Evolutionary conservation across 345 rosid genomes (phyloP).

Genomic region (Salix arbutifolia): DNA sequence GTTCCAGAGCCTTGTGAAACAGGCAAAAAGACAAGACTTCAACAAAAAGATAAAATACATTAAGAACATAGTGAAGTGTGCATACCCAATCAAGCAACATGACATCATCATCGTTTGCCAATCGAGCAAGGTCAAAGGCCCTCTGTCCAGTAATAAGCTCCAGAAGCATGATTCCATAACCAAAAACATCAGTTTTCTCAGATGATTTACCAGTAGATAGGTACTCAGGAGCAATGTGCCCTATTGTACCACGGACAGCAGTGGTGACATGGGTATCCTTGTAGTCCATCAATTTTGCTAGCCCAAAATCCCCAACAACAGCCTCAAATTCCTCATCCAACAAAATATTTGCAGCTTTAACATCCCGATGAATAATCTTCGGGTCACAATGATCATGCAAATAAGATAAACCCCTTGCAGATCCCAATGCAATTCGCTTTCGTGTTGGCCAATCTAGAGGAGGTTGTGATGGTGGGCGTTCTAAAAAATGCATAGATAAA

Average conservation of each 20-base stretch:
- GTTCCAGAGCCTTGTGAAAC: too few relatives aligned
- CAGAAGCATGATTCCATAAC: constrained; percentile 93
- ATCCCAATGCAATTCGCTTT: constrained; percentile 82
- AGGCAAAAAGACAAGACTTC: background rate
- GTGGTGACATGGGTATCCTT: constrained; percentile 98
- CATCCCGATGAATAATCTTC: constrained; percentile 95
- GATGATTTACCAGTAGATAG: constrained; percentile 95
- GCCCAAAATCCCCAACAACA: constrained; percentile 94
- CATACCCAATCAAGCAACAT: constrained; percentile 98
- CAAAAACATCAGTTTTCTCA: constrained; percentile 95
- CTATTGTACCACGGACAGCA: constrained; percentile 94
- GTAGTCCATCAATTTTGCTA: constrained; percentile 97
- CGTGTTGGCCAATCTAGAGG: constrained; percentile 93
- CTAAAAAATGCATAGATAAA: constrained; percentile 30
- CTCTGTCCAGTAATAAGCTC: constrained; percentile 96
- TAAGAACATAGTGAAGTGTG: background rate
- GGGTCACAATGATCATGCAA: constrained; percentile 98
- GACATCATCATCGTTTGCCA: constrained; percentile 94
- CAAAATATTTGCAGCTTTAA: constrained; percentile 93
- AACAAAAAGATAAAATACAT: background rate
- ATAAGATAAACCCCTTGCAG: constrained; percentile 93
- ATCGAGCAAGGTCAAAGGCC: constrained; percentile 95
- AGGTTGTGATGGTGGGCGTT: constrained; percentile 74
- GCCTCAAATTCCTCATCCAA: constrained; percentile 97
- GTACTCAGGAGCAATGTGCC: constrained; percentile 96